Conservation (phyloP, 805 yeast genomes). For the Candida ovalis region DNA sequence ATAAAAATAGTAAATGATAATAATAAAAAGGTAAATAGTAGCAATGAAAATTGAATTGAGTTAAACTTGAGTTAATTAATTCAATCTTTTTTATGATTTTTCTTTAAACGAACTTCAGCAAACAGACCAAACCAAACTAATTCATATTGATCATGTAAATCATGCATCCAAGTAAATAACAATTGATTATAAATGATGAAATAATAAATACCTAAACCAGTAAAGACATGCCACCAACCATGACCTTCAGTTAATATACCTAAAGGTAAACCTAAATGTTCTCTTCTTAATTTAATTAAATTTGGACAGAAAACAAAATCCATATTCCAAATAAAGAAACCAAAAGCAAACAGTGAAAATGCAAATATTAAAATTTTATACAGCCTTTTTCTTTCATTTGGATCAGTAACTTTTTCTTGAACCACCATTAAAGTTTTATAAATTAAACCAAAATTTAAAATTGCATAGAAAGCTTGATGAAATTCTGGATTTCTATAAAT, state of each 20-base stretch:
- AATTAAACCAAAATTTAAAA: slow-evolving; percentile 71
- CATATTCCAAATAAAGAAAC: slow-evolving; percentile 83
- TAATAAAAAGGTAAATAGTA: neutral
- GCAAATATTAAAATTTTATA: slow-evolving; percentile 28
- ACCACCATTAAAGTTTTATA: slow-evolving; percentile 41
- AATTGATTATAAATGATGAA: slow-evolving; percentile 79
- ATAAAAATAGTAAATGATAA: neutral
- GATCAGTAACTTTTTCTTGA: slow-evolving; percentile 20
- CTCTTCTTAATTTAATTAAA: slow-evolving; percentile 57
- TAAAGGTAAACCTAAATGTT: slow-evolving; percentile 67
- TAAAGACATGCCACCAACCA: slow-evolving; percentile 95
- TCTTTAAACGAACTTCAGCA: slow-evolving; percentile 39
- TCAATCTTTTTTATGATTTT: slow-evolving; percentile 9
- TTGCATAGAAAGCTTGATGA: slow-evolving; percentile 83
- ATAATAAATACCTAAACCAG: slow-evolving; percentile 84
- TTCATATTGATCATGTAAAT: slow-evolving; percentile 50
- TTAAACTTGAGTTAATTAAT: neutral
- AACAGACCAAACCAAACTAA: slow-evolving; percentile 57
- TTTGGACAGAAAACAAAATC: slow-evolving; percentile 75
- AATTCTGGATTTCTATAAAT: slow-evolving; percentile 76
- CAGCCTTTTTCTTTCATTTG: slow-evolving; percentile 16
- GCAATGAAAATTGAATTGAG: neutral
- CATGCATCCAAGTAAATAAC: slow-evolving; percentile 61
- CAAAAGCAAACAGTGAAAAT: slow-evolving; percentile 51
- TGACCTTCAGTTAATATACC: slow-evolving; percentile 88